Evolutionary conservation across 768 basidiomycete species (phyloP), one percentile per base, ranked within the genome.

Genomic region (Mycena filopes): DNA sequence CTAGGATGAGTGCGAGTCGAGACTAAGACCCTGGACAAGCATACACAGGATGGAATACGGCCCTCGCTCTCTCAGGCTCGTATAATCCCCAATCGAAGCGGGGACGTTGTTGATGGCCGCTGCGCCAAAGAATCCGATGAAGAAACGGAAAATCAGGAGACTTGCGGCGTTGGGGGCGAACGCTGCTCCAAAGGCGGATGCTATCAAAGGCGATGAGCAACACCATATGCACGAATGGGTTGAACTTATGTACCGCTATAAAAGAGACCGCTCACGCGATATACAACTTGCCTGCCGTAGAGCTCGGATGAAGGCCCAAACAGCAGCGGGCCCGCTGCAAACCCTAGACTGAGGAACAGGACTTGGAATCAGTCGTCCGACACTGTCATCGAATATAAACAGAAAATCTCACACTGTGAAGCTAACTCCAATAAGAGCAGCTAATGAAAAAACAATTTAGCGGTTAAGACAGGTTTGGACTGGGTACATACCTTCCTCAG

Each of bases 231-330:
- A 43, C 2, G 25, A 20, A 43, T 38, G 18, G 16, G 38, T 38
- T 36, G 25, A 28, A 28, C 23, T 28, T 28, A 16, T n/a, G 16
- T 42, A 68, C 67, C 67, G 40, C 67, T 68, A 38, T 60, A 68
- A 42, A 12, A 26, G 21, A 60, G 0, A 9, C 56, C 67, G 20
- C 29, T 48, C 4, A 56, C 15, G 6, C 45, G 23, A 45, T 68
- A 68, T 25, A 68, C 58, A 11, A 41, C 53, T 18, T 46, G 60
- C 10, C 73, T 66, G 11, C 73, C 73, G 25, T 72, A 74, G 2
- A 74, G 41, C 55, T 74, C 71, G n/a, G 67, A 70, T 8, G 71
- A 55, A 9, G 73, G 73, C 6, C 73, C 72, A 33, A 71, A 67
- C 4, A 74, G 33, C 6, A 70, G 40, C 4, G 68, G 68, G 4